These are phyloP conservation scores for Abrus precatorius DNA, from an alignment of 306 rosid species.

Conservation along the genomic window DNA sequence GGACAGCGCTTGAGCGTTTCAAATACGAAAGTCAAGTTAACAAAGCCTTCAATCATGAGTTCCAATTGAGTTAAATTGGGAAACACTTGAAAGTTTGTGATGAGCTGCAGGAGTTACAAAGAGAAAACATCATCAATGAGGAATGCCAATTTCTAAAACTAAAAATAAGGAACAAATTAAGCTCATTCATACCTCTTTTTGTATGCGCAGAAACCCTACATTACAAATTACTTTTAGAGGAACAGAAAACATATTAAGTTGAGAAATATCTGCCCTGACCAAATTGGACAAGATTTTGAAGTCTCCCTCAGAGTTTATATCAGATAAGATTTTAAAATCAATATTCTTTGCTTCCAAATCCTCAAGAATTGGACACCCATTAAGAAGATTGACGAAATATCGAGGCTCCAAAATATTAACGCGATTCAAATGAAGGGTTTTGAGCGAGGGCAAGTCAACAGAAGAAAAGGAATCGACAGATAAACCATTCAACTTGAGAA, in stretches of 20 bases:
- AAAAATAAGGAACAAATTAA: not conserved
- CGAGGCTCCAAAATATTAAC: accelerated
- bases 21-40: not conserved
- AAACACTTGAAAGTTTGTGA: not conserved
- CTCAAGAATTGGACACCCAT: not conserved
- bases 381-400: not conserved
- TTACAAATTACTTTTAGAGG: not conserved
- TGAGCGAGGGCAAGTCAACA: not conserved
- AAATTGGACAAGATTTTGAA: not conserved
- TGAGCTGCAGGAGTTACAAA: too few relatives aligned
- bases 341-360: not conserved
- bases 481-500: not conserved
- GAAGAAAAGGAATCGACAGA: not conserved
- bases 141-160: not conserved
- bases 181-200: not conserved
- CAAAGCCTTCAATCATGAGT: not conserved
- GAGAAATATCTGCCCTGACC: not conserved
- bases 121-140: not conserved
- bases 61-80: not conserved
- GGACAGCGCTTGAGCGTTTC: not conserved
- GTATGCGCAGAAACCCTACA: not conserved
- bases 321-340: accelerated
- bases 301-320: too few relatives aligned
- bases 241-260: not conserved
- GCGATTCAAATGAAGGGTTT: not conserved